Evolutionary conservation across 805 yeast species (phyloP).

Genomic region (Scheffersomyces lignosus): DNA sequence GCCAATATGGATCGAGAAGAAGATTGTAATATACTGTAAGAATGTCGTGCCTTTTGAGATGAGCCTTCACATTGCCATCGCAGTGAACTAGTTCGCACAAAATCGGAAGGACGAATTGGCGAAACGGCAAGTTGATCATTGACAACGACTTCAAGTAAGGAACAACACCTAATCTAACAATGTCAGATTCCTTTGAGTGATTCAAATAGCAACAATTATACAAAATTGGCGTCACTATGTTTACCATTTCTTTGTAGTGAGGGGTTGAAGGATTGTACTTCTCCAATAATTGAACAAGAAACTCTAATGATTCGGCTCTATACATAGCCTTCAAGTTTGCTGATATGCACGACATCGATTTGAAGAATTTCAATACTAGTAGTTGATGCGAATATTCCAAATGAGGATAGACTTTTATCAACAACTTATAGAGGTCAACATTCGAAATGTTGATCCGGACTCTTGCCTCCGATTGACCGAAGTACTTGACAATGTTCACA

Average conservation of each 20-base stretch:
- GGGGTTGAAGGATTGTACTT: conserved; percentile 23
- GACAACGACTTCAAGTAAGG: conserved; percentile 44
- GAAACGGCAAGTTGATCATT: conserved; percentile 40
- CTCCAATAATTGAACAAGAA: conserved; percentile 35
- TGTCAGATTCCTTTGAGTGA: conserved; percentile 43
- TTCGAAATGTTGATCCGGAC: conserved; percentile 41
- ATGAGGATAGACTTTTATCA: conserved; percentile 39
- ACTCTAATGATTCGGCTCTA: conserved; percentile 44
- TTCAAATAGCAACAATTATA: conserved; percentile 54
- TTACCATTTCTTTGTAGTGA: conserved; percentile 41
- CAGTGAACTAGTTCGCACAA: conserved; percentile 54
- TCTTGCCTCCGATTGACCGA: conserved; percentile 48
- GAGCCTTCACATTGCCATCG: conserved; percentile 35
- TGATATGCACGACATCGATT: conserved; percentile 39
- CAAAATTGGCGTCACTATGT: conserved; percentile 47
- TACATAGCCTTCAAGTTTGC: conserved; percentile 32
- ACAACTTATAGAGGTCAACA: conserved; percentile 38
- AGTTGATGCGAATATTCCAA: conserved; percentile 34
- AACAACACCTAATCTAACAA: conserved; percentile 47
- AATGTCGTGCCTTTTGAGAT: conserved; percentile 37
- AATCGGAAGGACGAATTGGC: conserved; percentile 54
- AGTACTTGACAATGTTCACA: conserved; percentile 38
- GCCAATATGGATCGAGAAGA: conserved; percentile 56
- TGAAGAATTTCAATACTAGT: conserved; percentile 44
- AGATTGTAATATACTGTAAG: conserved; percentile 40